A percentile compares a stretch with the other conserved stretches of the same genome.
Evolutionary conservation across 2,329 filamentous ascomycete species (phyloP).

Genomic region (Endocalyx cinctus): DNA sequence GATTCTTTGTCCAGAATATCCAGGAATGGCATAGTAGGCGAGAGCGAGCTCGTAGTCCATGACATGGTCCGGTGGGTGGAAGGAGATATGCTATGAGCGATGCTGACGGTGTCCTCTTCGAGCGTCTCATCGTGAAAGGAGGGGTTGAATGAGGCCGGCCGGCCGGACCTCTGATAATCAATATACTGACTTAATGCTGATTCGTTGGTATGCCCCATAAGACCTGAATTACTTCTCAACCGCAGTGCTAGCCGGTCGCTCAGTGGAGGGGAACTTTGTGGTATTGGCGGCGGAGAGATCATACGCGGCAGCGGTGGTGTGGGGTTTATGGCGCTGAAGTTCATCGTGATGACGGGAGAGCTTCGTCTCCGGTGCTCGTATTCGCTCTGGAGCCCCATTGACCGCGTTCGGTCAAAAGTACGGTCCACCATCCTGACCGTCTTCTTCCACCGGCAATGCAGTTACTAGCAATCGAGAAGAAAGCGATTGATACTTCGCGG

Average conservation of each 20-base stretch:
- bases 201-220: conserved; percentile 41
- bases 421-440: neutral
- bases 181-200: conserved; percentile 41
- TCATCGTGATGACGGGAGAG: conserved; percentile 7
- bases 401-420: neutral
- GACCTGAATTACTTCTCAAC: conserved; percentile 41
- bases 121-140: conserved; percentile 1
- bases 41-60: conserved; percentile 4
- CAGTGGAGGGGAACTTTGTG: conserved; percentile 10
- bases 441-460: no score
- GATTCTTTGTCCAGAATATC: conserved; percentile 47
- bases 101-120: conserved; percentile 6
- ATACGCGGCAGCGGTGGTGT: conserved; percentile 8
- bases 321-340: conserved; percentile 2
- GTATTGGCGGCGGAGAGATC: conserved; percentile 5
- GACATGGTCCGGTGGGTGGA: neutral
- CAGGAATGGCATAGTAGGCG: conserved; percentile 26
- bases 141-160: conserved; percentile 13
- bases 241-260: conserved; percentile 20
- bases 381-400: no score
- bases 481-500: no score
- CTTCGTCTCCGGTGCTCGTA: conserved; percentile 5
- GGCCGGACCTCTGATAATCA: conserved; percentile 37
- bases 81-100: conserved; percentile 4
- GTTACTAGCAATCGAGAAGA: no score